Evolutionary conservation across 257 asterid genomes (phyloP), one percentile per base, ranked within the genome.

Genomic region (Solanum infundibuliforme): DNA sequence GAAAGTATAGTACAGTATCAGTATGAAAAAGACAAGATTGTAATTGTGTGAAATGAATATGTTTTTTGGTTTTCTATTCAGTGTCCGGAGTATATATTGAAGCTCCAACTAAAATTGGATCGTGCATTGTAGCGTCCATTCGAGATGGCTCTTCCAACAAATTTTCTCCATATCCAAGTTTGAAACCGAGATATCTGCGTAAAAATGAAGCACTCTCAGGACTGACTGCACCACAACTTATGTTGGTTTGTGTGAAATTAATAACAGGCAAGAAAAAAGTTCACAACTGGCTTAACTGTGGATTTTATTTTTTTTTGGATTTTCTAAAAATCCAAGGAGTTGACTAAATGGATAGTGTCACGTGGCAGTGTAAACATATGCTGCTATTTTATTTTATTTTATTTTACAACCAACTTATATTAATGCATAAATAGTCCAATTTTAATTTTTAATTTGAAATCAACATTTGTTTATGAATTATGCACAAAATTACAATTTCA

Each of bases 251-350:
- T 1, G 0, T 46, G 7, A 12, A 46, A 46, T 43, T 0, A 12
- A 12, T 52, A 52, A n/a, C 87, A 86, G 89, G 75, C 60, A 20
- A 88, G 88, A 88, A 87, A 34, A 89, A 89, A 89, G 89, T 82
- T 75, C 60, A 89, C 73, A 86, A 86, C 85, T 87, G 88, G 92
- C 87, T n/a, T 85, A 88, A 85, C 34, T 16, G 11, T 36, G 72
- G 35, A 76, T 5, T 55, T n/a, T 34, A 12, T n/a, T 16, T 1
- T 13, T 48, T 52, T 52, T 66, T 68, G 46, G 68, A 43, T 75
- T 6, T 31, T 76, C 68, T 88, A 88, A 87, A 87, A 93, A 93
- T 91, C 94, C 89, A 68, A 93, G 93, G 93, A 41, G 95, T 93
- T 94, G 96, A 95, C 96, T 82, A 36, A 43, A 7, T 65, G 27